phyloP scores from a whole-genome alignment of 2,329 filamentous ascomycete species.

The Blastomyces parvus region DNA sequence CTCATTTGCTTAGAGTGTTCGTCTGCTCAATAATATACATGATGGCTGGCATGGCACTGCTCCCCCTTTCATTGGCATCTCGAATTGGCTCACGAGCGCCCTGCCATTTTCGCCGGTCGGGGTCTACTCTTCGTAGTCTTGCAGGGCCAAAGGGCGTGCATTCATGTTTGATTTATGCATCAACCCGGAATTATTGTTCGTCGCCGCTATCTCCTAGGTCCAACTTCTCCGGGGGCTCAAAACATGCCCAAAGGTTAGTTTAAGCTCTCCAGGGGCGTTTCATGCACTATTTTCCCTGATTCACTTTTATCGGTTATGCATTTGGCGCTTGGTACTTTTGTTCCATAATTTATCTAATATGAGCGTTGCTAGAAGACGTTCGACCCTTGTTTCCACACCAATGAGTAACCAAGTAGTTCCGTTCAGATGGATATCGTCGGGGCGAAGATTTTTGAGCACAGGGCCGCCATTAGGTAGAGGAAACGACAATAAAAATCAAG shows the following conservation, averaged over 20 bases:
- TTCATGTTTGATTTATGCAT: neutral
- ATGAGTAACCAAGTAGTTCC: neutral
- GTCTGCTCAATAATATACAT: neutral
- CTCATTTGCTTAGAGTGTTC: neutral
- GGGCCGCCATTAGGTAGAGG: conserved; percentile 1
- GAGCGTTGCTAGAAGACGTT: neutral
- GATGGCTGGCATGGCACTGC: neutral
- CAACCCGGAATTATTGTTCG: neutral
- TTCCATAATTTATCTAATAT: neutral
- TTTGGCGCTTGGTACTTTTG: neutral
- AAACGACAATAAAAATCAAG: conserved; percentile 3
- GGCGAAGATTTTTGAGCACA: conserved; percentile 9
- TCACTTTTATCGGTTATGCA: neutral
- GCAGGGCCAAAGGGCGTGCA: too few relatives aligned
- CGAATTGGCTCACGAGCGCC: neutral
- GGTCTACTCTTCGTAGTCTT: neutral
- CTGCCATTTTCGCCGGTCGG: neutral
- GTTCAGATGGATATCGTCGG: neutral
- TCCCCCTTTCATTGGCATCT: neutral
- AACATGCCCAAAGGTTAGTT: neutral
- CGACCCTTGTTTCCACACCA: neutral
- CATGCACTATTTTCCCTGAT: neutral
- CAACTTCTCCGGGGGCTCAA: neutral
- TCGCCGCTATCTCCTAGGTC: neutral
- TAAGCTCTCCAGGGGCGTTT: neutral